Evolutionary conservation across 179 eudicot species (phyloP).

Genomic region (Spinacia oleracea): DNA sequence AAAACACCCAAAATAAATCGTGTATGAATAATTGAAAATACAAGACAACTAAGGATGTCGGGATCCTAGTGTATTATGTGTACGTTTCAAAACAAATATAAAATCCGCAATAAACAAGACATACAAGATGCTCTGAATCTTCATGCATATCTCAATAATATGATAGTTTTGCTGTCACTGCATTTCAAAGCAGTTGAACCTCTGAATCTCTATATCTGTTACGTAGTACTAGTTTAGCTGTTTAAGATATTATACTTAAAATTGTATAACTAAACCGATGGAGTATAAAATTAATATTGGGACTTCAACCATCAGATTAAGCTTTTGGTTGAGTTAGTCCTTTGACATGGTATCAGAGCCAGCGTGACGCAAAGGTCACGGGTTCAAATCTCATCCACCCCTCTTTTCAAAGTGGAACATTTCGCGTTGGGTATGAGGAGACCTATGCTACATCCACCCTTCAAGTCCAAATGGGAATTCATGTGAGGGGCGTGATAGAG

Average conservation of each 20-base stretch:
- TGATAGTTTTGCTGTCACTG: constrained; percentile 12
- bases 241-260: background rate
- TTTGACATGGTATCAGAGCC: too few relatives aligned
- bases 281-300: too few relatives aligned
- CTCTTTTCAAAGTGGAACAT: too few relatives aligned
- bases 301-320: too few relatives aligned
- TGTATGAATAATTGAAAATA: constrained; percentile 4
- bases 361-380: too few relatives aligned
- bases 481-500: too few relatives aligned
- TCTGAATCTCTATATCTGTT: constrained; percentile 16
- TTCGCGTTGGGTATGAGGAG: too few relatives aligned
- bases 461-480: too few relatives aligned
- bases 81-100: background rate
- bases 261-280: too few relatives aligned
- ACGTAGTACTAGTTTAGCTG: constrained; percentile 11
- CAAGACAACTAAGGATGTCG: constrained; percentile 24
- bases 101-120: constrained; percentile 4
- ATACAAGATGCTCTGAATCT: constrained; percentile 23
- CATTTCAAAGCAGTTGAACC: background rate
- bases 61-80: constrained; percentile 16
- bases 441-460: too few relatives aligned
- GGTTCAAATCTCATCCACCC: too few relatives aligned
- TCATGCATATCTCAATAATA: background rate
- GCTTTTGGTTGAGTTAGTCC: too few relatives aligned
- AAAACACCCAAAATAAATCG: background rate